Evolutionary conservation across 2,329 filamentous ascomycete genomes (phyloP), one percentile per base, ranked within the genome.

Genomic region (Hymenoscyphus salicellus): DNA sequence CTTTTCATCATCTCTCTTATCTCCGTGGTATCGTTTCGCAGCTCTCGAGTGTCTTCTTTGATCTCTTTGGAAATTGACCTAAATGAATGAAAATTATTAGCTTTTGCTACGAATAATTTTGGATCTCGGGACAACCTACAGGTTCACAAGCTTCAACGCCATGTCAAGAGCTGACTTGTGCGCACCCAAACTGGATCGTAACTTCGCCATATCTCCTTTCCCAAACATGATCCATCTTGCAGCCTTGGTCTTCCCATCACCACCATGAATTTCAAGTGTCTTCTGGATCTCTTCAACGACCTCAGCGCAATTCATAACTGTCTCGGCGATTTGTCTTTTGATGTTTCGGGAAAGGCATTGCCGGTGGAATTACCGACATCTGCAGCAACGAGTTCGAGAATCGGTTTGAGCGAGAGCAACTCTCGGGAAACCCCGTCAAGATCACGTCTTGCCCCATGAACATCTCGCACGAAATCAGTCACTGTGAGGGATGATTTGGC

Each of bases 401-500:
- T 26, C 0, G 28, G 57, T 17, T 64, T 63, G 16, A 68, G 62
- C 2, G 66, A 68, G 5, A 30, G 11, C 14, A 68, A 58, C 23
- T 68, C 66, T 36, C 66, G 61, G 6, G 59, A 62, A 10, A 68
- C 64, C 3, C 16, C 58, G 17, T 68, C 63, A 11, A 68, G 56
- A 23, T 68, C 64, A 14, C 28, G 33, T 20, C 61, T 38, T 5
- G 66, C 64, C 5, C 30, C 64, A 10, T 62, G 63, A 7, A 66
- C 61, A 58, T 63, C 59, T 6, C 49, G 52, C 5, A 68, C 59
- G 30, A 68, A 68, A 11, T 16, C 38, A 6, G 28, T 62, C 5
- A 67, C 23, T n/a, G 30, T 23, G 23, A 64, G 33, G 26, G 58
- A 58, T 5, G 32, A 43, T 57, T 61, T 63, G 16, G 58, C 49